Conservation (phyloP, 108 stramenopile species). For the Epithemia pelagica region DNA sequence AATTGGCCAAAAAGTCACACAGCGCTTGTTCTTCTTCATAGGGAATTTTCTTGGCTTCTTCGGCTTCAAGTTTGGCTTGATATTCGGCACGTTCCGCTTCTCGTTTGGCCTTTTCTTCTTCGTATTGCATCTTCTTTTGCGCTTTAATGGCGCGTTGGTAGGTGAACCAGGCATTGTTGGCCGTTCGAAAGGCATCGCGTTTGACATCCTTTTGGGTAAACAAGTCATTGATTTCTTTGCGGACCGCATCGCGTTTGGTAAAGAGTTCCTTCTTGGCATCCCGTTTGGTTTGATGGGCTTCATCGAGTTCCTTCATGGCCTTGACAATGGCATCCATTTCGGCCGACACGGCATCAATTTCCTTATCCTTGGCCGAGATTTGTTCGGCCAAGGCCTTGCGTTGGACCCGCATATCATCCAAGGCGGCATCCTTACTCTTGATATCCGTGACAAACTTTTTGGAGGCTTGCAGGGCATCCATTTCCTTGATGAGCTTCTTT, state of each 20-base stretch:
- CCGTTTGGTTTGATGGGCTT: conserved; percentile 54
- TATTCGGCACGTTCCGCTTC: conserved; percentile 80
- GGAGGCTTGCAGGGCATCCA: conserved; percentile 65
- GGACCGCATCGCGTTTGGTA: conserved; percentile 64
- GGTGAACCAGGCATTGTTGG: conserved; percentile 80
- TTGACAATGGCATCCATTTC: conserved; percentile 60
- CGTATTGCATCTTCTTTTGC: conserved; percentile 77
- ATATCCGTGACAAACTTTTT: conserved; percentile 68
- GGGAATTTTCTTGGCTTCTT: conserved; percentile 91
- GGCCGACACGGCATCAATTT: conserved; percentile 74
- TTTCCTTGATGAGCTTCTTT: conserved; percentile 95
- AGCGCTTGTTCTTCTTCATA: conserved; percentile 95
- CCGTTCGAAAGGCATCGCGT: conserved; percentile 57
- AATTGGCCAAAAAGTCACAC: conserved; percentile 91
- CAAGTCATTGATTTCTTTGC: conserved; percentile 63
- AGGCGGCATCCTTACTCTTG: conserved; percentile 55
- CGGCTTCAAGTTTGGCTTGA: conserved; percentile 85
- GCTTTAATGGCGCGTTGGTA: conserved; percentile 72
- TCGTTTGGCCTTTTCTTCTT: conserved; percentile 79
- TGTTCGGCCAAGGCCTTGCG: conserved; percentile 47
- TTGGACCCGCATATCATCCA: conserved; percentile 60
- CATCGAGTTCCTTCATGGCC: conserved; percentile 46
- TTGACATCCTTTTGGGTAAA: conserved; percentile 77
- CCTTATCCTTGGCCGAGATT: conserved; percentile 76
- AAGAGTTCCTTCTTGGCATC: conserved; percentile 53